Evolutionary conservation across 805 yeast genomes (phyloP).

Genomic region (Suhomyces vadensis): DNA sequence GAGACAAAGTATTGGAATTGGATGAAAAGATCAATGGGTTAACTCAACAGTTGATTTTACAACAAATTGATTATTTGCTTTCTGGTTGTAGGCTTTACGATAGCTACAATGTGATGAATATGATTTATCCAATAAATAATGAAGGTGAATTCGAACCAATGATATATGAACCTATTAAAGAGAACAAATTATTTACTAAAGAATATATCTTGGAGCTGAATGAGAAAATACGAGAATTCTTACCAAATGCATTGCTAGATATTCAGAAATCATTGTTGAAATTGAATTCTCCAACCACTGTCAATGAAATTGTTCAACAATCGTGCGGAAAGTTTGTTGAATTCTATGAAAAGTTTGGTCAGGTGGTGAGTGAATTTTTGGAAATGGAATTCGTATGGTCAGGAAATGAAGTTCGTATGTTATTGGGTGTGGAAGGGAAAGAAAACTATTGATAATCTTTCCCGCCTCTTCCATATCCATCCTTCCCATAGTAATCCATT

Average conservation of each 20-base stretch:
- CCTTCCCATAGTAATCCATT: conserved; percentile 90
- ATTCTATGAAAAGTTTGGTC: conserved; percentile 44
- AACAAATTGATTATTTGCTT: conserved; percentile 51
- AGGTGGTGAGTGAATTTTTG: conserved; percentile 40
- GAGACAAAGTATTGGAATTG: conserved; percentile 35
- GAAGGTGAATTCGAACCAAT: conserved; percentile 50
- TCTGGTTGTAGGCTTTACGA: conserved; percentile 56
- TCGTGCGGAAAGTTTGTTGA: conserved; percentile 52
- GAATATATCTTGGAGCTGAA: conserved; percentile 47
- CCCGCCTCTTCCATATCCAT: conserved; percentile 87
- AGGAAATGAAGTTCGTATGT: conserved; percentile 60
- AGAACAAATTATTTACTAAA: conserved; percentile 55
- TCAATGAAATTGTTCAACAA: conserved; percentile 52
- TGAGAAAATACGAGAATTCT: conserved; percentile 46
- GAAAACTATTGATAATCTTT: background rate
- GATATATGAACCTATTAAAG: conserved; percentile 63
- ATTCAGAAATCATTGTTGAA: conserved; percentile 57
- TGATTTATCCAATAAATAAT: conserved; percentile 67
- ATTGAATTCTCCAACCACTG: conserved; percentile 62
- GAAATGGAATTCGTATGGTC: conserved; percentile 50
- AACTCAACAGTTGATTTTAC: conserved; percentile 40
- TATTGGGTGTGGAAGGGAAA: conserved; percentile 60
- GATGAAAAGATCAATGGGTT: conserved; percentile 34
- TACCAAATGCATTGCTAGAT: conserved; percentile 64
- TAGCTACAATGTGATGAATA: conserved; percentile 62